Evolutionary conservation across 1,284 basidiomycete species (phyloP).

Genomic region (Boletellus sp.): DNA sequence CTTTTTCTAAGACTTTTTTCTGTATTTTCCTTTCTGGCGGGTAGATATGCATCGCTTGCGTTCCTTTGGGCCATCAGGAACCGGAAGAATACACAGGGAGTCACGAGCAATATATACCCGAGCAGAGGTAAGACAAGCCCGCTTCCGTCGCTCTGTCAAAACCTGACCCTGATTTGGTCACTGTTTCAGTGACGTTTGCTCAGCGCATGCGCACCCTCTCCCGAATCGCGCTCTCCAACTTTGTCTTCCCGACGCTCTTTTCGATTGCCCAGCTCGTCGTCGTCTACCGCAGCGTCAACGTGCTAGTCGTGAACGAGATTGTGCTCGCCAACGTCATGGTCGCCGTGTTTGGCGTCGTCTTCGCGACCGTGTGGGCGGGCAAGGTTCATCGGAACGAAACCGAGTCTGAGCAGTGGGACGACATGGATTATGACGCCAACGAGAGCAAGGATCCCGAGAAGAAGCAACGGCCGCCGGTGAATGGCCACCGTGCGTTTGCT

Average conservation of each 20-base stretch:
- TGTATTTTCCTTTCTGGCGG: too few relatives aligned
- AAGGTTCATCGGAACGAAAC: constrained; percentile 4
- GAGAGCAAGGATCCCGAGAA: background rate
- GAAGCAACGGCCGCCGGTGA: background rate
- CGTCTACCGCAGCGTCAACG: constrained; percentile 25
- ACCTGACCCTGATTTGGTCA: too few relatives aligned
- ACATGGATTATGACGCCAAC: background rate
- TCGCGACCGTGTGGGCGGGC: constrained; percentile 22
- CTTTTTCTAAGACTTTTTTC: background rate
- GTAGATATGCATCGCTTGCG: constrained; percentile 21
- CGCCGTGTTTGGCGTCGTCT: constrained; percentile 30
- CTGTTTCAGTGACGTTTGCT: constrained; percentile 18
- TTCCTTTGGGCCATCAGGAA: constrained; percentile 26
- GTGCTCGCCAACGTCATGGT: constrained; percentile 25
- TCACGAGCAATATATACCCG: constrained; percentile 18
- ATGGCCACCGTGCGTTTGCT: background rate
- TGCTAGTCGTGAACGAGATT: constrained; percentile 27
- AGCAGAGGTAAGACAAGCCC: constrained; percentile 7
- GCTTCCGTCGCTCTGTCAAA: too few relatives aligned
- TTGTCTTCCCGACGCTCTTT: constrained; percentile 29
- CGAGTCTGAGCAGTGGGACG: background rate
- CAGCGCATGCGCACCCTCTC: constrained; percentile 24
- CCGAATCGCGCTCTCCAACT: constrained; percentile 32
- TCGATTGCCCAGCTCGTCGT: constrained; percentile 32
- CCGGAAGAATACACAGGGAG: constrained; percentile 8